Conservation (phyloP, 2,329 filamentous ascomycete species). For the Exutisphaerella laricina region DNA sequence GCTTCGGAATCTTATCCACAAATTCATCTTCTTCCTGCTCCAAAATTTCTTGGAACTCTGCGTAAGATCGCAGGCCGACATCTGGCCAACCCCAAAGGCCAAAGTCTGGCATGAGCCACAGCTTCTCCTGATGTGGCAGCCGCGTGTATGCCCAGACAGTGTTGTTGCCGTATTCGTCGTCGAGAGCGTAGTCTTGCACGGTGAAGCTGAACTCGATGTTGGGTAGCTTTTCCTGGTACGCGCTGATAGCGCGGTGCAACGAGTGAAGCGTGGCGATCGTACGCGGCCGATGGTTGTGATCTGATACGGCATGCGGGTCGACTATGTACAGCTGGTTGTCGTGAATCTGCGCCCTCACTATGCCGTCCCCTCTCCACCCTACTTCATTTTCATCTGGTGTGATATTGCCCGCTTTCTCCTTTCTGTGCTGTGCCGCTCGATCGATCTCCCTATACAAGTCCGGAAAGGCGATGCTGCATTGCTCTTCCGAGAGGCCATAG, state of each 20-base stretch:
- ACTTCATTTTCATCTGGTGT: conserved; percentile 22
- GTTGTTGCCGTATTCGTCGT: conserved; percentile 16
- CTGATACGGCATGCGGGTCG: conserved; percentile 22
- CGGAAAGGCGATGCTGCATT: conserved; percentile 30
- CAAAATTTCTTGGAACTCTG: conserved; percentile 16
- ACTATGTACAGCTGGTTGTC: conserved; percentile 30
- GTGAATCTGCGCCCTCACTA: conserved; percentile 25
- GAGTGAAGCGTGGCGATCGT: conserved; percentile 39
- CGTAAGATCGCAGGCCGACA: conserved; percentile 27
- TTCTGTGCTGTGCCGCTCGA: conserved; percentile 24
- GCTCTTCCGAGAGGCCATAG: conserved; percentile 26
- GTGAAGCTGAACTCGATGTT: conserved; percentile 43
- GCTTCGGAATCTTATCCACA: conserved; percentile 23
- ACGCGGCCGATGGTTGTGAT: conserved; percentile 24
- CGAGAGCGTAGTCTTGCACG: conserved; percentile 40
- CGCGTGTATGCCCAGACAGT: conserved; percentile 26
- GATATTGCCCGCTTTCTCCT: conserved; percentile 18
- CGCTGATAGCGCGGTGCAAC: conserved; percentile 42
- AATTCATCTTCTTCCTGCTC: conserved; percentile 20
- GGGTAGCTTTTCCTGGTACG: conserved; percentile 37
- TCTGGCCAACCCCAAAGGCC: conserved; percentile 49
- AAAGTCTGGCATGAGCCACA: conserved; percentile 51
- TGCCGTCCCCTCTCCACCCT: conserved; percentile 22
- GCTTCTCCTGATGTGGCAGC: conserved; percentile 32
- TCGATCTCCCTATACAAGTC: conserved; percentile 30